These are phyloP conservation scores for Trichoderma atrobrunneum DNA, from an alignment of 2,329 filamentous ascomycete species.

Conservation along the genomic window DNA sequence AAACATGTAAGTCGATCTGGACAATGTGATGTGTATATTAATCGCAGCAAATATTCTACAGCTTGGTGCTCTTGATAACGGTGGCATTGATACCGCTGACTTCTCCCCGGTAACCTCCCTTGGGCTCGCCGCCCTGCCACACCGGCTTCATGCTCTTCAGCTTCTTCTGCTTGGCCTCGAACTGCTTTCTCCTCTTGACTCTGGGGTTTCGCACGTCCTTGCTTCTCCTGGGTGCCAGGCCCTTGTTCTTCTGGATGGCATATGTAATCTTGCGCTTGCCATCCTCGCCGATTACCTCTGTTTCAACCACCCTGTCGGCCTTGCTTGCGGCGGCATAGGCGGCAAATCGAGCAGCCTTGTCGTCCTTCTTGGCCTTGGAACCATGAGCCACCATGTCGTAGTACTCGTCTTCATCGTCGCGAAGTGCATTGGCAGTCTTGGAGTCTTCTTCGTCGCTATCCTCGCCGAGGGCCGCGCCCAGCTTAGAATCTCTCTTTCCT, in stretches of 20 bases:
- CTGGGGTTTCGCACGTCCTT: slow-evolving; percentile 94
- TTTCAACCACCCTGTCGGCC: slow-evolving; percentile 60
- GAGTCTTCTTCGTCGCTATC: slow-evolving; percentile 68
- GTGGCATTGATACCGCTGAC: slow-evolving; percentile 92
- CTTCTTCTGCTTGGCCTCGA: slow-evolving; percentile 97
- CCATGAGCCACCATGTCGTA: slow-evolving; percentile 81
- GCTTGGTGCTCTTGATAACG: slow-evolving; percentile 87
- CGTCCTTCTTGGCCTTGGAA: slow-evolving; percentile 68
- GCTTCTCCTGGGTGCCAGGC: slow-evolving; percentile 80
- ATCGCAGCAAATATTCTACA: slow-evolving; percentile 52
- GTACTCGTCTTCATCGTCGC: slow-evolving; percentile 68
- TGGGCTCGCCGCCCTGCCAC: slow-evolving; percentile 81
- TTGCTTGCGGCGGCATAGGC: slow-evolving; percentile 61
- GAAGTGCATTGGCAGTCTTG: slow-evolving; percentile 48
- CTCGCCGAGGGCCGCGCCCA: slow-evolving; percentile 65
- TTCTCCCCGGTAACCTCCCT: slow-evolving; percentile 86
- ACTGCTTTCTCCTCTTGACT: slow-evolving; percentile 98
- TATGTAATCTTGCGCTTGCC: slow-evolving; percentile 93
- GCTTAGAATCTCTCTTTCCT: slow-evolving; percentile 63
- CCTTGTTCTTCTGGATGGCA: slow-evolving; percentile 96
- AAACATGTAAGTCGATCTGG: not conserved
- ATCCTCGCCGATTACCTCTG: slow-evolving; percentile 70
- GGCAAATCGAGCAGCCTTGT: slow-evolving; percentile 59
- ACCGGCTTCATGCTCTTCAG: slow-evolving; percentile 78
- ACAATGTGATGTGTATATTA: not conserved